phyloP scores from a whole-genome alignment of 2,329 filamentous ascomycete species.

The Pleurostoma richardsiae region DNA sequence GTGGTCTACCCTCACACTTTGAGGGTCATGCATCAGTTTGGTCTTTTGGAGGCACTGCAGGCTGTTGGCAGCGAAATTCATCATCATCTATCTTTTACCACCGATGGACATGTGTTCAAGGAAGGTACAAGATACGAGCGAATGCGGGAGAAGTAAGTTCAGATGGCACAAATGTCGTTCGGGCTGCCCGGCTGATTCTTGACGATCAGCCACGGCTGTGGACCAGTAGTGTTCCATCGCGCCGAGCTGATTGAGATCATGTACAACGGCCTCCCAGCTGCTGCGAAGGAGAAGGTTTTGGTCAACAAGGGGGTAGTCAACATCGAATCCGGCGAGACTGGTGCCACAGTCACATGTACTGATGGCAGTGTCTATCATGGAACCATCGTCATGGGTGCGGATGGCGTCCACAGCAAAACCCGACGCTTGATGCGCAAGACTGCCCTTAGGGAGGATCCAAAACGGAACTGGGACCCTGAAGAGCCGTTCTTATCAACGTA shows the following conservation, averaged over 20 bases:
- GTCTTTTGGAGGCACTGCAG: constrained; percentile 24
- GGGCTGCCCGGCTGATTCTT: too few species aligned
- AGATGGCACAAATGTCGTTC: neutral
- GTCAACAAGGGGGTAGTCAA: constrained; percentile 1
- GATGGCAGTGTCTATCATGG: constrained; percentile 18
- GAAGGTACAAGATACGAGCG: neutral
- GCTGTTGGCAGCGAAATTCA: constrained; percentile 33
- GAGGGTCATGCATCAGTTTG: constrained; percentile 26
- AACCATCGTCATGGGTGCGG: constrained; percentile 33
- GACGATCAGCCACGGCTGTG: neutral
- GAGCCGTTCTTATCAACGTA: constrained; percentile 25
- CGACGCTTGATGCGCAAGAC: constrained; percentile 26
- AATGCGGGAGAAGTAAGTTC: neutral
- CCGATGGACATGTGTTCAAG: neutral
- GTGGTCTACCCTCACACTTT: constrained; percentile 20
- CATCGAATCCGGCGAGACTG: constrained; percentile 2
- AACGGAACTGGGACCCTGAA: constrained; percentile 12
- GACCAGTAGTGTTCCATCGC: constrained; percentile 2
- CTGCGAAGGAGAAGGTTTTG: neutral
- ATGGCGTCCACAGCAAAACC: constrained; percentile 34
- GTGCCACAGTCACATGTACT: constrained; percentile 2
- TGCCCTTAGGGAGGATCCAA: constrained; percentile 12
- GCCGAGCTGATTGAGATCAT: constrained; percentile 3
- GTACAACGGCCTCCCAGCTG: neutral
- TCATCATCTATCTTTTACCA: neutral